Percentiles rank a stretch among this genome's conserved stretches.
These are phyloP conservation scores for Colletotrichum tropicale DNA, from an alignment of 2,329 filamentous ascomycete genomes.

Conservation along the genomic window DNA sequence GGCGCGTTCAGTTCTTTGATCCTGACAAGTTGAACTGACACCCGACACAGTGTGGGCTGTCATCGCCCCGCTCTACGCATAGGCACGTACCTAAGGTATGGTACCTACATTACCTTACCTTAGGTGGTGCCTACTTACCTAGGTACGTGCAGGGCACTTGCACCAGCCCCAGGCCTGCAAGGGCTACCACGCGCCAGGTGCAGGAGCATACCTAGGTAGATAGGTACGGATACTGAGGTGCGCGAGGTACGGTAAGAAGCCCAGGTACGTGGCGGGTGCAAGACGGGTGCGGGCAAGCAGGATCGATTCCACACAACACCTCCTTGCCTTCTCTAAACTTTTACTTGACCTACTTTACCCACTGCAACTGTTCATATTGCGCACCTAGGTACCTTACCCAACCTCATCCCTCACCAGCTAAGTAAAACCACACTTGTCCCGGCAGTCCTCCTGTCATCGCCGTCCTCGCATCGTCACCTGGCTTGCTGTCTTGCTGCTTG, in stretches of 20 bases:
- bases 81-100: neutral
- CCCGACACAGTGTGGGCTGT: neutral
- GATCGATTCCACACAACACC: neutral
- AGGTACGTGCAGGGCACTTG: neutral
- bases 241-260: too few species aligned
- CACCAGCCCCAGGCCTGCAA: neutral
- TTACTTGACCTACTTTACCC: neutral
- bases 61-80: neutral
- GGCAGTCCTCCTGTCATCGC: neutral
- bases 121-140: neutral
- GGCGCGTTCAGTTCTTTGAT: conserved; percentile 4
- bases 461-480: neutral
- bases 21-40: neutral
- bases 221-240: neutral
- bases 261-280: neutral
- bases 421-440: neutral
- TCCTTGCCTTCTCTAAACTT: neutral
- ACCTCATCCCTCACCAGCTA: neutral
- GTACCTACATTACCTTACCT: neutral
- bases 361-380: neutral
- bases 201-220: neutral
- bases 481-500: neutral
- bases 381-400: neutral
- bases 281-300: neutral
- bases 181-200: neutral